A percentile compares a stretch with the other conserved stretches of the same genome.
Conservation (phyloP, 1,284 basidiomycete species). For the Inonotus hispidus region DNA sequence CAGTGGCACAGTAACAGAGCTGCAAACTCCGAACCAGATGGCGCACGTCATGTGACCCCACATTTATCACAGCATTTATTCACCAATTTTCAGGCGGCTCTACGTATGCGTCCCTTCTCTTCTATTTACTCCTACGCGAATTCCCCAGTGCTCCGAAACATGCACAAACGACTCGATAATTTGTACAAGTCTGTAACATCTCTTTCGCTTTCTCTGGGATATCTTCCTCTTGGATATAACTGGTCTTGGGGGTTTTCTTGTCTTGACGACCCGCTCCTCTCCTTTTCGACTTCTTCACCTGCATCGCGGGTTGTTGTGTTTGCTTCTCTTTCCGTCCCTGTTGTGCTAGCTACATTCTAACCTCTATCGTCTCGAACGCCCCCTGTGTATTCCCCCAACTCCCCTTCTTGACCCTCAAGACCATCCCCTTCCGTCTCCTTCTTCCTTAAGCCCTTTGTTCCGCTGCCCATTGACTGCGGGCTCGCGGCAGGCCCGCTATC, state of each 20-base stretch:
- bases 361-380: not conserved
- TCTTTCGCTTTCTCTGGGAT: not conserved
- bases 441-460: not conserved
- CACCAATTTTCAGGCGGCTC: not conserved
- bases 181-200: not conserved
- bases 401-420: not conserved
- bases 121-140: not conserved
- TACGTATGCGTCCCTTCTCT: not conserved
- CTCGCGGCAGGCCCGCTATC: not conserved
- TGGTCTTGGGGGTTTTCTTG: not conserved
- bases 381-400: too few species aligned
- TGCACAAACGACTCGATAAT: not conserved
- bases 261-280: not conserved
- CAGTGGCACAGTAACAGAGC: not conserved
- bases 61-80: not conserved
- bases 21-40: not conserved
- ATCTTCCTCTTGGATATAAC: not conserved
- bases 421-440: not conserved
- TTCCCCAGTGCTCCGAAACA: not conserved
- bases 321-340: not conserved
- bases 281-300: not conserved
- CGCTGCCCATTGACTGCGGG: conserved; percentile 4
- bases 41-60: not conserved
- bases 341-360: not conserved
- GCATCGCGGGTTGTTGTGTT: not conserved